These are phyloP conservation scores for Pythium dissotocum DNA, from an alignment of 352 stramenopile species.

Conservation along the genomic window DNA sequence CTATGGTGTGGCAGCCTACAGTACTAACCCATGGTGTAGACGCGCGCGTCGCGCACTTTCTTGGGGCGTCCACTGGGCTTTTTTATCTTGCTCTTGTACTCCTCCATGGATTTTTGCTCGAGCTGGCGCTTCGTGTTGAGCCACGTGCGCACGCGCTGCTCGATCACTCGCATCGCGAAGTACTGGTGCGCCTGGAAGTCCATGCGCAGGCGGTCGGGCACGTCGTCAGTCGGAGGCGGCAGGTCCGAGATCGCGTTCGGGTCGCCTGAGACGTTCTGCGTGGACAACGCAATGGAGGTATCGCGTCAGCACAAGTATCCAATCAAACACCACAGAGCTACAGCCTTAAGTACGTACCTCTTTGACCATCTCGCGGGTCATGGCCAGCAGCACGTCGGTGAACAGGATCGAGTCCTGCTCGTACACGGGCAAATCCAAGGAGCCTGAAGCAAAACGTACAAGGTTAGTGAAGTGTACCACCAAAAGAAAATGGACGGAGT, in stretches of 20 bases:
- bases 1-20: not conserved
- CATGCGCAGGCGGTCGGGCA: constrained; percentile 37
- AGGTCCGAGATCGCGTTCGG: constrained; percentile 50
- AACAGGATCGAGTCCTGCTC: constrained; percentile 85
- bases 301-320: not conserved
- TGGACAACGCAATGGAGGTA: not conserved
- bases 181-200: constrained; percentile 73
- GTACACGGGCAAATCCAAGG: constrained; percentile 79
- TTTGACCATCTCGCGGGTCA: constrained; percentile 82
- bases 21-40: constrained; percentile 70
- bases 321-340: not conserved
- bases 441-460: constrained; percentile 30
- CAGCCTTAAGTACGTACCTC: constrained; percentile 36
- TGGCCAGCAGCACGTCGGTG: constrained; percentile 82
- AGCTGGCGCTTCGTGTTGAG: constrained; percentile 69
- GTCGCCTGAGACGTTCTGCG: constrained; percentile 32
- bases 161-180: constrained; percentile 61
- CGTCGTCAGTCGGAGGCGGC: constrained; percentile 33
- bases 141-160: constrained; percentile 58
- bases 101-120: constrained; percentile 72
- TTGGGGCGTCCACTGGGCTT: constrained; percentile 74
- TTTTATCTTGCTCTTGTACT: constrained; percentile 89
- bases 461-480: not conserved
- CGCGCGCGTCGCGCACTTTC: constrained; percentile 69
- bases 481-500: no score